Evolutionary conservation across 257 asterid genomes (phyloP).

Genomic region (Verbascum thapsus): DNA sequence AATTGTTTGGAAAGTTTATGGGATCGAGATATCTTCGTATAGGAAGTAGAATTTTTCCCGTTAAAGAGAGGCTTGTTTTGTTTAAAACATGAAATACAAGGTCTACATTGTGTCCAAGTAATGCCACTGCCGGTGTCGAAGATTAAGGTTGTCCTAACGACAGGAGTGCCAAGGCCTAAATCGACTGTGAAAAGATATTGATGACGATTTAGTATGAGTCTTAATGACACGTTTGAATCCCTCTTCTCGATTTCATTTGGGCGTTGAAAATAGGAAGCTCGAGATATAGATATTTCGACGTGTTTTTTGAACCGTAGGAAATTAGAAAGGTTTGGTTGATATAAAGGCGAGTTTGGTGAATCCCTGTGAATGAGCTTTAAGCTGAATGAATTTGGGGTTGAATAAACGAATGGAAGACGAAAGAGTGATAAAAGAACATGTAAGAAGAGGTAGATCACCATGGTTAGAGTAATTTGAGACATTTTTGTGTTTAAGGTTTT

Average conservation of each 20-base stretch:
- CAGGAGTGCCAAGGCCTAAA: constrained; percentile 39
- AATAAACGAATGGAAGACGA: constrained; percentile 12
- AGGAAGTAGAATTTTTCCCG: constrained; percentile 15
- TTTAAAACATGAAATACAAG: constrained; percentile 37
- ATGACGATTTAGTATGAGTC: constrained; percentile 26
- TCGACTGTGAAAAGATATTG: constrained; percentile 39
- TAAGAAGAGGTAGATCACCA: constrained; percentile 12
- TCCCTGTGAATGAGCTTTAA: constrained; percentile 41
- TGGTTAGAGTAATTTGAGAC: constrained; percentile 20
- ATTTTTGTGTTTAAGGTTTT: too few species aligned
- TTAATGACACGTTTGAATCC: constrained; percentile 5
- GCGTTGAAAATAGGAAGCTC: constrained; percentile 28
- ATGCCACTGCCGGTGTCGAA: constrained; percentile 41
- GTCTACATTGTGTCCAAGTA: constrained; percentile 45
- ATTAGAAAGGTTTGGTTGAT: constrained; percentile 37
- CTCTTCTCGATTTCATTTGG: background rate
- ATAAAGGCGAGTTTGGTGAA: constrained; percentile 39
- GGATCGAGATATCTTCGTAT: background rate
- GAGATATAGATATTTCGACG: constrained; percentile 21
- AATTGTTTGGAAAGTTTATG: constrained; percentile 25
- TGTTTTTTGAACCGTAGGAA: constrained; percentile 29
- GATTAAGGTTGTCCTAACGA: constrained; percentile 27
- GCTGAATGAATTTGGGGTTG: constrained; percentile 23
- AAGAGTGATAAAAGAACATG: constrained; percentile 9
- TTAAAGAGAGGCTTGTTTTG: constrained; percentile 32